These are phyloP conservation scores for Paraphoma sp. DNA, from an alignment of 2,329 filamentous ascomycete genomes.

Conservation along the genomic window DNA sequence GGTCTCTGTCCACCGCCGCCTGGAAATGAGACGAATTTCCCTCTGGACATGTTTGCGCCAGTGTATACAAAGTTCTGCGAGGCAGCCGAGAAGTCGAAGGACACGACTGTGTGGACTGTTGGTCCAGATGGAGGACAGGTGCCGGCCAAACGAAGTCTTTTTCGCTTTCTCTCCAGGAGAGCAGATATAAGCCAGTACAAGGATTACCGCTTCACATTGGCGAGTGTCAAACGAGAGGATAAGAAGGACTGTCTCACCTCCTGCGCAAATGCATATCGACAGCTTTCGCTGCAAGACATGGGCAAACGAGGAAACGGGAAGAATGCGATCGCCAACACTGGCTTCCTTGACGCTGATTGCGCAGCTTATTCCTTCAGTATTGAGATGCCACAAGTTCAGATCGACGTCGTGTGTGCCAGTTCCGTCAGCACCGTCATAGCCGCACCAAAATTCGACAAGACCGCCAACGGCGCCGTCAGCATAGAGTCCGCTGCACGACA, in stretches of 20 bases:
- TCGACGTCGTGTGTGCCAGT: constrained; percentile 2
- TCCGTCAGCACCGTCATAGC: neutral
- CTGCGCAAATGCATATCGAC: constrained; percentile 1
- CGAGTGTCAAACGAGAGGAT: neutral
- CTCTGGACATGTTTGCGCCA: neutral
- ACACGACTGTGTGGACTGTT: neutral
- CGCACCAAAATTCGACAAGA: constrained; percentile 9
- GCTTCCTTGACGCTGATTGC: constrained; percentile 5
- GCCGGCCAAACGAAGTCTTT: neutral
- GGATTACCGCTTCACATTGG: constrained; percentile 3
- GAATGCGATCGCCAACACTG: constrained; percentile 1
- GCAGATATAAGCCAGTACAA: neutral
- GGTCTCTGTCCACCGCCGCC: neutral
- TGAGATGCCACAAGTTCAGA: neutral
- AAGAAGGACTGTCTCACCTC: neutral
- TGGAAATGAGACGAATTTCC: constrained; percentile 2
- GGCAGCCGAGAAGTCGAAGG: neutral
- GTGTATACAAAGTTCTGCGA: constrained; percentile 6
- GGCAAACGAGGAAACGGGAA: neutral
- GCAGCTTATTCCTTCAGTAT: constrained; percentile 2
- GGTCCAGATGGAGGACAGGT: neutral
- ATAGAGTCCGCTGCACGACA: constrained; percentile 3
- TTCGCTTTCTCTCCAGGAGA: neutral
- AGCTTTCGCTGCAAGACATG: neutral
- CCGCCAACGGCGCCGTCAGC: constrained; percentile 1